These are phyloP conservation scores for Pseudogymnoascus sp. DNA, from an alignment of 2,329 filamentous ascomycete genomes.

Conservation along the genomic window DNA sequence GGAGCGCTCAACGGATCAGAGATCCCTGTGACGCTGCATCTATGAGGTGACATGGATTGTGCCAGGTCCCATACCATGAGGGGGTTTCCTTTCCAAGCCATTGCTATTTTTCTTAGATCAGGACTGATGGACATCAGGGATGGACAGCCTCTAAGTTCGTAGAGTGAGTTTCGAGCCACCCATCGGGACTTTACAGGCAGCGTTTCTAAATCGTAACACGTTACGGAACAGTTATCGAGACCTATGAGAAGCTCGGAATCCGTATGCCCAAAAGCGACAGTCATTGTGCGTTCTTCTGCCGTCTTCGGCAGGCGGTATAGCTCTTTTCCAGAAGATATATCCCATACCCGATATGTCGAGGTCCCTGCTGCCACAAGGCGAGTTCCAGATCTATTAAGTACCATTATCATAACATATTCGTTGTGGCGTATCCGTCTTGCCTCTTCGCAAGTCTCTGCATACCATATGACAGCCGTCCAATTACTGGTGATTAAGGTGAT, in stretches of 20 bases:
- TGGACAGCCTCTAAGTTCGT: neutral
- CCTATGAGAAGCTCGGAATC: neutral
- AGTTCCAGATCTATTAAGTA: neutral
- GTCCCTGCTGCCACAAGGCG: neutral
- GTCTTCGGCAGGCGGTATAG: neutral
- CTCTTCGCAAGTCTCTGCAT: conserved; percentile 20
- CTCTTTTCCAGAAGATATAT: neutral
- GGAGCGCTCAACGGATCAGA: neutral
- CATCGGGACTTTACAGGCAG: neutral
- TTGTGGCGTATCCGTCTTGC: conserved; percentile 16
- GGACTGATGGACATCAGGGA: neutral
- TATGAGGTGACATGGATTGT: neutral
- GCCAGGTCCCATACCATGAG: neutral
- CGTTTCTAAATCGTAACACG: neutral
- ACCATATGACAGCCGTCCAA: conserved; percentile 19
- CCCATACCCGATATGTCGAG: neutral
- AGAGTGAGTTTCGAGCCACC: neutral
- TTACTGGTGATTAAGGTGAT: conserved; percentile 16
- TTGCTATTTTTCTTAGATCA: neutral
- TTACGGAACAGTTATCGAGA: neutral
- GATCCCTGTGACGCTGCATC: neutral
- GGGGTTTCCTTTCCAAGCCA: neutral
- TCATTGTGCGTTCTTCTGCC: neutral
- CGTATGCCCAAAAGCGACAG: neutral
- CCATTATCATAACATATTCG: neutral